These are phyloP conservation scores for Pseudopyricularia javanii DNA, from an alignment of 2,329 filamentous ascomycete species.

Conservation along the genomic window DNA sequence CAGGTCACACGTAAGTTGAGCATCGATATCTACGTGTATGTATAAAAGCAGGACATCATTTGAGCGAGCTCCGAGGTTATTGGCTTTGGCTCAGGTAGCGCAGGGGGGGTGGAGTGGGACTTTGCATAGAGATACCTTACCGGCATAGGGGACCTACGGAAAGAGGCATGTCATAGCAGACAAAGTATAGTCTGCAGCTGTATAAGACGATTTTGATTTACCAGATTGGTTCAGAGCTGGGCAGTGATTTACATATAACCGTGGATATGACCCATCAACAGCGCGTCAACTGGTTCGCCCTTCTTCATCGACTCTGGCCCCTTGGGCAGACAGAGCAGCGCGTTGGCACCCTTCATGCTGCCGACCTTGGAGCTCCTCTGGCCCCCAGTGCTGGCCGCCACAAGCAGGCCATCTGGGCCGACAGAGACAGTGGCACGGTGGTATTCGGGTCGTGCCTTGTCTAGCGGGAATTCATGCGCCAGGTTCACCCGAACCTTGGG, in stretches of 20 bases:
- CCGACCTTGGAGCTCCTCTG: slow-evolving; percentile 86
- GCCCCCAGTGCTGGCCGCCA: slow-evolving; percentile 72
- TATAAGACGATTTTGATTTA: neutral
- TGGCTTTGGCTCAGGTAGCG: neutral
- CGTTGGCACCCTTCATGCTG: slow-evolving; percentile 81
- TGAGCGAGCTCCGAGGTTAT: neutral
- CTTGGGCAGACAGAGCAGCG: slow-evolving; percentile 62
- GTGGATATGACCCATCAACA: slow-evolving; percentile 56
- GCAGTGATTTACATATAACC: slow-evolving; percentile 6
- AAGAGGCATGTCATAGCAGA: neutral
- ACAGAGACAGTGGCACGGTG: slow-evolving; percentile 69
- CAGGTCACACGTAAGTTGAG: neutral
- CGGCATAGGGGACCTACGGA: neutral
- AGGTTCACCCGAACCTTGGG: slow-evolving; percentile 60
- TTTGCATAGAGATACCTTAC: neutral
- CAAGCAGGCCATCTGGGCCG: slow-evolving; percentile 52
- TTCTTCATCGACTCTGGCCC: slow-evolving; percentile 52
- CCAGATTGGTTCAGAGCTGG: neutral
- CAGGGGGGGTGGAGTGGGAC: neutral
- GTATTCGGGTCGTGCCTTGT: slow-evolving; percentile 72
- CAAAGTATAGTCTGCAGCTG: neutral
- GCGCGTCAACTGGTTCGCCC: slow-evolving; percentile 60
- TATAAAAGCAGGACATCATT: neutral
- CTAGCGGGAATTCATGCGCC: slow-evolving; percentile 60
- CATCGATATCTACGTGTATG: neutral